Base-by-base conservation (phyloP, 139 green algal genomes). In the Yamagishiella unicocca region DNA sequence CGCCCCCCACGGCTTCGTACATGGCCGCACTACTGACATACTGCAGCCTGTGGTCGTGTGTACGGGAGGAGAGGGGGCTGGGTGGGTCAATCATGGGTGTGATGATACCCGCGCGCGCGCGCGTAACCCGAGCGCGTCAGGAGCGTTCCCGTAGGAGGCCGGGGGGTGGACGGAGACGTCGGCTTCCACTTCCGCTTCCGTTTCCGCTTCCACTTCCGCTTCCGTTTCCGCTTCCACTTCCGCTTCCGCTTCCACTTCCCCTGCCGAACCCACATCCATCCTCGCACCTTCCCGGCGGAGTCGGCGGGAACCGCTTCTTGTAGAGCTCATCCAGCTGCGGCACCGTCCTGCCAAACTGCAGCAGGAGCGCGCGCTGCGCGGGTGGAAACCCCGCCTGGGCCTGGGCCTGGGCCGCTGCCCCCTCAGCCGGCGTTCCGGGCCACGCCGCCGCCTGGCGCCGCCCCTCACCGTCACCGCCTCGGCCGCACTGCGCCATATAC, bases 231-330 rank as follows among this genome's bases (percentile, higher is more conserved):
- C 7, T 22, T 22, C 29, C n/a, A 29, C 64, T 42, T 6, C 24
- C 64, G 10, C 64, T 4, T 4, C n/a, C 17, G 24, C 58, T n/a
- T 22, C 58, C 24, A 6, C 58, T 22, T 9, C 17, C n/a, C 22
- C n/a, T 4, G n/a, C 17, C 29, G 5, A n/a, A 4, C 64, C 64
- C 29, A 40, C n/a, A 72, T 42, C n/a, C 64, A 5, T 67, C 25
- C 22, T 14, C 76, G 12, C 19, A 83, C 76, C 54, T 83, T 2
- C 76, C 76, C 5, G 76, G 76, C 50, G 76, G 54, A 29, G 54
- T 9, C 10, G 76, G 53, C 31, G 35, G 54, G 21, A 83, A 71
- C 4, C 37, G 33, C 43, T 0, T 5, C 24, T 9, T 25, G 54
- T 55, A 83, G 25, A 71, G 27, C 33, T 50, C 33, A 37, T 83